Percentiles rank a stretch among this genome's conserved stretches.
Conservation (phyloP, 805 yeast species). For the Barnettozyma pratensis region DNA sequence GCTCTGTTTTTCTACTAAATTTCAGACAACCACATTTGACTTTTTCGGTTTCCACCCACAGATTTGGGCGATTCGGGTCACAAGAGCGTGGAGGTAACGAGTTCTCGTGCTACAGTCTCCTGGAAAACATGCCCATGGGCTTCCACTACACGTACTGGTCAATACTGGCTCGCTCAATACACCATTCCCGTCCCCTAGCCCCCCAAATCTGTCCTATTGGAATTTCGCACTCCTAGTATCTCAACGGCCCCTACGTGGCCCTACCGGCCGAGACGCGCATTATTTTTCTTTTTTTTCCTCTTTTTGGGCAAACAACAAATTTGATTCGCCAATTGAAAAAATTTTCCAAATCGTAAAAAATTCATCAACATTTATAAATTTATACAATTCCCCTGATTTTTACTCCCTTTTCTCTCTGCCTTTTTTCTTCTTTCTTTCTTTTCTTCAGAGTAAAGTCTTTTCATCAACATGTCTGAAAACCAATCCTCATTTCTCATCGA, state of each 20-base stretch:
- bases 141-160: too few relatives aligned
- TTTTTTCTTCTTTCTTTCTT: neutral
- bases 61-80: too few relatives aligned
- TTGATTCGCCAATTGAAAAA: conserved; percentile 8
- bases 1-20: too few relatives aligned
- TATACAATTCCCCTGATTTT: neutral
- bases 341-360: neutral
- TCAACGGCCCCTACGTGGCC: neutral
- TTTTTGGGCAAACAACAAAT: neutral
- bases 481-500: conserved; percentile 51
- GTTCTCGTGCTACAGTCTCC: too few relatives aligned
- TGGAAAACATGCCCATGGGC: too few relatives aligned
- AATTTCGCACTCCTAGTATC: too few relatives aligned
- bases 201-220: too few relatives aligned
- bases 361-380: conserved; percentile 1
- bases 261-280: neutral
- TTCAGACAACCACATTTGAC: too few relatives aligned
- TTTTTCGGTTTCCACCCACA: too few relatives aligned
- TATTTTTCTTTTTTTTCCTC: neutral
- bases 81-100: too few relatives aligned
- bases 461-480: conserved; percentile 25
- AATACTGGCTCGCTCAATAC: too few relatives aligned
- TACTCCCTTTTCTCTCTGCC: neutral
- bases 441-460: neutral
- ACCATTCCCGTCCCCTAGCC: too few relatives aligned